Conservation (phyloP, 2,329 filamentous ascomycete species). For the Trichoderma arundinaceum region DNA sequence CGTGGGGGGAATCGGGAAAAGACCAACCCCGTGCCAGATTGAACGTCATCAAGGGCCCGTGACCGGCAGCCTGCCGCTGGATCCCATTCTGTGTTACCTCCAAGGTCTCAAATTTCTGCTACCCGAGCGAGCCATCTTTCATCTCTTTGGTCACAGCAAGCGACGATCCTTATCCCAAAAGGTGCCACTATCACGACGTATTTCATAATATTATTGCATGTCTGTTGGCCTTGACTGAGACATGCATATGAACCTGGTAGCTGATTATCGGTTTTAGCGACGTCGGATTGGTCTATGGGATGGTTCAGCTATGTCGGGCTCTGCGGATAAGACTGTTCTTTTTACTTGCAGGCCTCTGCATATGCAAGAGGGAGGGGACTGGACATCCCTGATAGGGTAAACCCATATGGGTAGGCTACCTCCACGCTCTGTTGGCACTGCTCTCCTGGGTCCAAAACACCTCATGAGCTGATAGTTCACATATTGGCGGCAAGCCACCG, state of each 20-base stretch:
- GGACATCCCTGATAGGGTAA: background rate
- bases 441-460: background rate
- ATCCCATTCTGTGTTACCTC: conserved; percentile 15
- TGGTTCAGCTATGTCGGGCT: background rate
- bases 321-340: background rate
- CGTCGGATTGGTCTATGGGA: conserved; percentile 8
- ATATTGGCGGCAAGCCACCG: conserved; percentile 4
- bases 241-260: conserved; percentile 19
- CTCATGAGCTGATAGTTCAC: background rate
- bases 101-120: conserved; percentile 11
- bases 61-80: conserved; percentile 5
- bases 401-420: background rate
- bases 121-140: conserved; percentile 15
- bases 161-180: conserved; percentile 12
- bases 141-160: conserved; percentile 24
- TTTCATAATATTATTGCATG: background rate
- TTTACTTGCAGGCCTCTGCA: conserved; percentile 9
- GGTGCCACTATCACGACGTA: background rate
- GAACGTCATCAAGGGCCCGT: conserved; percentile 1
- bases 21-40: background rate
- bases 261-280: conserved; percentile 9
- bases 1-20: background rate
- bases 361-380: background rate
- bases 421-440: background rate
- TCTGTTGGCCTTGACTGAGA: conserved; percentile 3